Percentiles rank a stretch among this genome's conserved stretches.
These are phyloP conservation scores for Aspergillus glaucus DNA, from an alignment of 2,329 filamentous ascomycete species.

Conservation along the genomic window DNA sequence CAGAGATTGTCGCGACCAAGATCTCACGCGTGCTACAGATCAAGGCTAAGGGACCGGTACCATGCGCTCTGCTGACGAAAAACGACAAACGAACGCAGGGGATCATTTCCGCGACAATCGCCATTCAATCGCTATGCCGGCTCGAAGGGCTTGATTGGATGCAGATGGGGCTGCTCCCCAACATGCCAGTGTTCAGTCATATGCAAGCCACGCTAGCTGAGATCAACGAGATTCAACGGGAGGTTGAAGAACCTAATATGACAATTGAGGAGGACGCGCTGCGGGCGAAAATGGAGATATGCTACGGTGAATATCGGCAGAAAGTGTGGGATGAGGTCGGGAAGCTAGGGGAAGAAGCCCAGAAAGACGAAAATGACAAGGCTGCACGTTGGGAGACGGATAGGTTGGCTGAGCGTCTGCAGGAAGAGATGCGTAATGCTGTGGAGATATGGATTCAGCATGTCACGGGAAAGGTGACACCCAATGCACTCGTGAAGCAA, in stretches of 20 bases:
- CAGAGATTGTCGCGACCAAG: constrained; percentile 23
- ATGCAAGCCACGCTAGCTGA: constrained; percentile 16
- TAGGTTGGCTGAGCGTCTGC: background rate
- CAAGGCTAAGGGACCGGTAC: constrained; percentile 9
- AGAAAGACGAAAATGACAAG: background rate
- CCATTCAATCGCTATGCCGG: constrained; percentile 8
- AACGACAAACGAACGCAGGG: background rate
- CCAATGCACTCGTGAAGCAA: background rate
- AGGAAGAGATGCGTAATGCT: background rate
- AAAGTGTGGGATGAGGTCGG: background rate
- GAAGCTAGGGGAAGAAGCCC: background rate
- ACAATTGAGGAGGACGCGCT: background rate
- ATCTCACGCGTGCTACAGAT: constrained; percentile 19
- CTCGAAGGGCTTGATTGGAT: constrained; percentile 19
- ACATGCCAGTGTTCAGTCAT: constrained; percentile 12
- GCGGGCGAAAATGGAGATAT: background rate
- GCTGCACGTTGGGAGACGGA: background rate
- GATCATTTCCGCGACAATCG: constrained; percentile 11
- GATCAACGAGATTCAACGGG: constrained; percentile 10
- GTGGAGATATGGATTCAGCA: background rate
- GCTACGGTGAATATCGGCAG: background rate
- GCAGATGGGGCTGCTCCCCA: constrained; percentile 15
- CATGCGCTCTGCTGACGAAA: constrained; percentile 3
- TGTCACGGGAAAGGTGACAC: background rate
- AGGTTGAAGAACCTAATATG: constrained; percentile 1